These are phyloP conservation scores for Hirsutella thompsonii DNA, from an alignment of 2,329 filamentous ascomycete species.

Conservation along the genomic window DNA sequence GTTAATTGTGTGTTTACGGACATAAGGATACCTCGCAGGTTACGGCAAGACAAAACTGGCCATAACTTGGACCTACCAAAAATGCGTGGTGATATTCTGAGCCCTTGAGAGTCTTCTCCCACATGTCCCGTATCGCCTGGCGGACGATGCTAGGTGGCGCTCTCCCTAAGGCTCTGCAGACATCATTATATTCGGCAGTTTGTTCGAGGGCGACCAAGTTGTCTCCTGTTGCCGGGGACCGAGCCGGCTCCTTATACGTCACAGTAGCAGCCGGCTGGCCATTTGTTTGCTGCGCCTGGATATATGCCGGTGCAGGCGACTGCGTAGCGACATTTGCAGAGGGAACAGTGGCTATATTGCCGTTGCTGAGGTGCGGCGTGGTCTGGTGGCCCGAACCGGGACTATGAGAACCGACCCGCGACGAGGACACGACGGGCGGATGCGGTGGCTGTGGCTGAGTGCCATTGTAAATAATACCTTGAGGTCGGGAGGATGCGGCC, in stretches of 20 bases:
- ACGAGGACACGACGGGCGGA: neutral
- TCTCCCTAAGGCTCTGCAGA: slow-evolving; percentile 21
- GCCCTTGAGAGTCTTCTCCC: slow-evolving; percentile 35
- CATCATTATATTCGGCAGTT: slow-evolving; percentile 9
- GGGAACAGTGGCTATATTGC: neutral
- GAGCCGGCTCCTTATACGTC: neutral
- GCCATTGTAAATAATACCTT: neutral
- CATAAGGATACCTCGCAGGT: neutral
- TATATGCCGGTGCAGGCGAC: neutral
- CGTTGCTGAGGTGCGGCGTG: neutral
- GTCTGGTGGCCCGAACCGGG: neutral
- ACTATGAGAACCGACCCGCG: neutral
- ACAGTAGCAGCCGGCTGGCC: too few relatives aligned
- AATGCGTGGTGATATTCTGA: slow-evolving; percentile 40
- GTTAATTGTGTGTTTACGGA: slow-evolving; percentile 10
- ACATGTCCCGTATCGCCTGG: slow-evolving; percentile 34
- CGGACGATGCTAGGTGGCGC: slow-evolving; percentile 31
- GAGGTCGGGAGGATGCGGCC: neutral
- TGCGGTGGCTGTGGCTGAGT: neutral
- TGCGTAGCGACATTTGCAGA: neutral
- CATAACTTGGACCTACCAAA: slow-evolving; percentile 24
- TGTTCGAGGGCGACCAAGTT: neutral
- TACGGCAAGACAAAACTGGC: neutral
- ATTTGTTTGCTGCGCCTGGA: neutral
- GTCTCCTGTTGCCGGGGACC: neutral